These are phyloP conservation scores for Rhodosporidiobolus sp. DNA, from an alignment of 768 basidiomycete species.

Conservation along the genomic window DNA sequence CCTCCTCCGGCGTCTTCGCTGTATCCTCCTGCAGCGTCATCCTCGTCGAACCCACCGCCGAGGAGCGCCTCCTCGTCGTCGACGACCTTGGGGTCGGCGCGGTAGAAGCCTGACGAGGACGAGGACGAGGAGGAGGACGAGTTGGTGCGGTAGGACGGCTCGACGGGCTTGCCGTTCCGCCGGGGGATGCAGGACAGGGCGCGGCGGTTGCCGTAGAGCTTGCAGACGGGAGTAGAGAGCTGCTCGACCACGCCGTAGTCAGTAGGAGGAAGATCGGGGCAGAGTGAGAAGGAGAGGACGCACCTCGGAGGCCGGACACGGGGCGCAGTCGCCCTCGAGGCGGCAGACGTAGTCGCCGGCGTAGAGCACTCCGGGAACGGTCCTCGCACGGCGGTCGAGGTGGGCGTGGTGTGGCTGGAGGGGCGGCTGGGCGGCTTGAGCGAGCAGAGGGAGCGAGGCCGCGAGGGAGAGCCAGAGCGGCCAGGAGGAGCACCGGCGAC, in stretches of 20 bases:
- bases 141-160: too few relatives aligned
- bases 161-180: not conserved
- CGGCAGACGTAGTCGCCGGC: constrained; percentile 19
- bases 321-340: not conserved
- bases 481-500: too few relatives aligned
- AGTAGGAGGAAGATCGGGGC: not conserved
- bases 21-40: not conserved
- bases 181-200: constrained; percentile 4
- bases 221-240: constrained; percentile 16
- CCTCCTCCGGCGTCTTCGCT: not conserved
- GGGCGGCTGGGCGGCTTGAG: too few relatives aligned
- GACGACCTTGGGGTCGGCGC: constrained; percentile 5
- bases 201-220: constrained; percentile 22
- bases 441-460: not conserved
- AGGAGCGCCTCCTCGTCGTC: not conserved
- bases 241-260: not conserved
- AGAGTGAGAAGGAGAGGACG: not conserved
- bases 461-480: not conserved
- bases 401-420: not conserved
- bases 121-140: not conserved
- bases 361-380: not conserved
- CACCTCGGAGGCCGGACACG: constrained; percentile 10
- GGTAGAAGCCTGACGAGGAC: not conserved
- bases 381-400: not conserved
- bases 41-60: not conserved